A percentile compares a stretch with the other conserved stretches of the same genome.
Evolutionary conservation across 495 filamentous ascomycete species (phyloP).

Genomic region (Penicillium odoratum): DNA sequence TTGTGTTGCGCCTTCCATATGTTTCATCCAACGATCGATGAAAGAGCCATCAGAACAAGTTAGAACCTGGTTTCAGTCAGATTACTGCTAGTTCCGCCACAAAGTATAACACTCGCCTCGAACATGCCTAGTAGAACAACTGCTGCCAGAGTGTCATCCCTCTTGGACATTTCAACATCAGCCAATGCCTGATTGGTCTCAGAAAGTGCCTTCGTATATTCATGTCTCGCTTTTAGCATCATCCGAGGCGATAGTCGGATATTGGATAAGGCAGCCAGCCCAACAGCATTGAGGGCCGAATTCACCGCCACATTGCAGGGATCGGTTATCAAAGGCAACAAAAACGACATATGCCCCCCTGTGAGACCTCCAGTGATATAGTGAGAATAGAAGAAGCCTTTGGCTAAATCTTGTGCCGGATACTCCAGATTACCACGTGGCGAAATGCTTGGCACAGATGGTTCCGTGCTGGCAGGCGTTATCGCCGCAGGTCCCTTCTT

Average conservation of each 20-base stretch:
- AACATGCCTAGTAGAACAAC: conserved; percentile 21
- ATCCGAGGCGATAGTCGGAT: conserved; percentile 17
- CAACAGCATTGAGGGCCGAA: conserved; percentile 17
- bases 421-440: neutral
- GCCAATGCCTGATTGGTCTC: conserved; percentile 16
- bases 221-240: conserved; percentile 14
- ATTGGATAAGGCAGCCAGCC: conserved; percentile 19
- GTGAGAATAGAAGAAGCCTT: conserved; percentile 6
- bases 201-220: conserved; percentile 18
- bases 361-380: conserved; percentile 7
- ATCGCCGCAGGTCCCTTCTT: conserved; percentile 1
- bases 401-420: conserved; percentile 7
- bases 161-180: conserved; percentile 5
- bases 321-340: conserved; percentile 7
- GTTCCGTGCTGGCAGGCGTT: neutral
- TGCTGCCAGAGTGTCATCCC: conserved; percentile 16
- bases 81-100: too few species aligned
- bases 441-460: neutral
- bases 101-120: conserved; percentile 4
- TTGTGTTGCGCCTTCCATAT: conserved; percentile 17
- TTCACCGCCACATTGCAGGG: conserved; percentile 9
- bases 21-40: conserved; percentile 21
- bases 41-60: conserved; percentile 16
- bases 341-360: conserved; percentile 12
- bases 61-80: conserved; percentile 1